Conservation (phyloP, 2,329 filamentous ascomycete species). For the Fusarium hainanense region DNA sequence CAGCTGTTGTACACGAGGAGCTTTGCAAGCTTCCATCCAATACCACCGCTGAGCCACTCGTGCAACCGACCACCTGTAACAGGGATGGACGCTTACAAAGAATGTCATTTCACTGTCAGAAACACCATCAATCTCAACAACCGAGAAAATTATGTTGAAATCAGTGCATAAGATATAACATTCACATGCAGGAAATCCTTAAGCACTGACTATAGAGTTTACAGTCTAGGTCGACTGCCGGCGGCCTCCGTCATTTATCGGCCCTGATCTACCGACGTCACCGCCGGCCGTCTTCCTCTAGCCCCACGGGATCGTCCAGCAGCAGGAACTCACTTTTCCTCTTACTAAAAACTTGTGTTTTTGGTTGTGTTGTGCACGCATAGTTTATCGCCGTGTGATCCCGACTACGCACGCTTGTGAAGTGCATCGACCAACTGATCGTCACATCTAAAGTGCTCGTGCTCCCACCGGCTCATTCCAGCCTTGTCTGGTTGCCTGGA, state of each 20-base stretch:
- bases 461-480: not conserved
- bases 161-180: not conserved
- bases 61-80: not conserved
- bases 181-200: not conserved
- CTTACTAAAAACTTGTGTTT: slow-evolving; percentile 16
- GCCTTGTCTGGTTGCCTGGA: not conserved
- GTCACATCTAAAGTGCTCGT: not conserved
- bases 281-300: slow-evolving; percentile 1
- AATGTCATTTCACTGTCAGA: not conserved
- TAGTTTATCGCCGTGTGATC: slow-evolving; percentile 18
- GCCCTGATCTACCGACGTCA: slow-evolving; percentile 33
- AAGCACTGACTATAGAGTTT: not conserved
- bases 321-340: slow-evolving; percentile 29
- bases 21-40: not conserved
- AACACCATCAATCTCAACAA: not conserved
- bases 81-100: not conserved
- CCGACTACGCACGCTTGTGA: not conserved
- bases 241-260: slow-evolving; percentile 24
- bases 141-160: not conserved
- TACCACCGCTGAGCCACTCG: slow-evolving; percentile 15
- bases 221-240: not conserved
- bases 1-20: slow-evolving; percentile 5
- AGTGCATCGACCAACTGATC: slow-evolving; percentile 14
- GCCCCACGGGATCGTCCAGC: slow-evolving; percentile 32
- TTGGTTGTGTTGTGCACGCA: not conserved